phyloP scores from a whole-genome alignment of 257 asterid genomes.

The Penstemon barbatus region DNA sequence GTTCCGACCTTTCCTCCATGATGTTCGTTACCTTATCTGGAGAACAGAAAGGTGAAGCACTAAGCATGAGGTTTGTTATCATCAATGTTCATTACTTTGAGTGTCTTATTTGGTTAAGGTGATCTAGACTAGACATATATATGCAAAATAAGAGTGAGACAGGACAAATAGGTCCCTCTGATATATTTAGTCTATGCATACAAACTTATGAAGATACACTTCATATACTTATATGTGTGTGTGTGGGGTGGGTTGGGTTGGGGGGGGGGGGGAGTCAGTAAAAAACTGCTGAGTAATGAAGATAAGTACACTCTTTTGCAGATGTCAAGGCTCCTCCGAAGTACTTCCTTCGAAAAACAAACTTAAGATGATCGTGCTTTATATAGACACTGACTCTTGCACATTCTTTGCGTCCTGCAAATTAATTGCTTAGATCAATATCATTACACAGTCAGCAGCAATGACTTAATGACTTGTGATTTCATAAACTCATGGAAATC shows the following conservation, averaged over 20 bases:
- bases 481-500: conserved; percentile 10
- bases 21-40: conserved; percentile 60
- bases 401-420: conserved; percentile 51
- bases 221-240: neutral
- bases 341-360: conserved; percentile 53
- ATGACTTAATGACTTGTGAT: neutral
- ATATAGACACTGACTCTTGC: conserved; percentile 40
- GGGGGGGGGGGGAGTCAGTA: neutral
- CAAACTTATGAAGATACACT: neutral
- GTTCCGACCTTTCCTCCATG: conserved; percentile 36
- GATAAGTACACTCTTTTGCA: conserved; percentile 50
- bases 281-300: conserved; percentile 4
- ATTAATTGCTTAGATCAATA: conserved; percentile 6
- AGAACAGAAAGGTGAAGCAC: conserved; percentile 7
- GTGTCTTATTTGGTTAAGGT: neutral
- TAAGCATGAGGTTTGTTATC: conserved; percentile 8
- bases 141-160: neutral
- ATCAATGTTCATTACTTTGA: conserved; percentile 9
- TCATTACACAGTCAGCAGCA: neutral
- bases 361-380: conserved; percentile 46
- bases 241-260: neutral
- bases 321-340: conserved; percentile 52
- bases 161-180: neutral
- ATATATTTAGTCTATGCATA: neutral
- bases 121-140: neutral